These are phyloP conservation scores for Nepenthes mirabilis DNA, from an alignment of 148 eudicot genomes.

Conservation along the genomic window DNA sequence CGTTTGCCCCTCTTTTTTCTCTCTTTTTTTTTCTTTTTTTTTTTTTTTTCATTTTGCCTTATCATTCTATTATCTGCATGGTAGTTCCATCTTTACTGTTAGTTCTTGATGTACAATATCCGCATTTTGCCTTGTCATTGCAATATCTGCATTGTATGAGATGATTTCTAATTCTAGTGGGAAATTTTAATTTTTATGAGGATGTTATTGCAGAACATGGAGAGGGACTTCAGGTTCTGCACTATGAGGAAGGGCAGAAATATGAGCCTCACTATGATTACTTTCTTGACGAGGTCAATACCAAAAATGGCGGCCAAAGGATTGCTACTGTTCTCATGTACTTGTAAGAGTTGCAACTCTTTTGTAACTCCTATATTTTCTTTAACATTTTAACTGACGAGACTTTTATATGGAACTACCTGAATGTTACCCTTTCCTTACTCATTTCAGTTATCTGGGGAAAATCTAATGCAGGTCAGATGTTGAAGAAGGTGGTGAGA, in stretches of 20 bases:
- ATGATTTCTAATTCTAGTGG: too few relatives aligned
- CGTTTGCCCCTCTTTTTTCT: too few relatives aligned
- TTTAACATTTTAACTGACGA: background rate
- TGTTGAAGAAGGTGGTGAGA: slow-evolving; percentile 83
- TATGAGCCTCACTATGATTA: slow-evolving; percentile 71
- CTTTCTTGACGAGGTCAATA: slow-evolving; percentile 56
- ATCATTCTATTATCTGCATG: too few relatives aligned
- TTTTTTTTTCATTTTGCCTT: too few relatives aligned
- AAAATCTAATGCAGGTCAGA: slow-evolving; percentile 38
- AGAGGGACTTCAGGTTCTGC: slow-evolving; percentile 72
- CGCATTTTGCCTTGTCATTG: too few relatives aligned
- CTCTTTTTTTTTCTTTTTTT: too few relatives aligned
- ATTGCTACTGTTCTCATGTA: slow-evolving; percentile 67
- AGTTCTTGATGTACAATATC: too few relatives aligned
- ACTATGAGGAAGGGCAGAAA: slow-evolving; percentile 68
- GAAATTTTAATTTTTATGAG: too few relatives aligned
- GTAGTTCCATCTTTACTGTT: too few relatives aligned
- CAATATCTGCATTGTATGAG: too few relatives aligned
- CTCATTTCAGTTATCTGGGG: slow-evolving; percentile 1
- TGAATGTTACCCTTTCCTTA: background rate
- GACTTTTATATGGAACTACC: background rate
- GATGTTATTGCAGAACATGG: slow-evolving; percentile 26
- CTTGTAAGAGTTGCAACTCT: slow-evolving; percentile 28
- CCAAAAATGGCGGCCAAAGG: slow-evolving; percentile 71
- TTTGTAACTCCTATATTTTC: background rate